Percentiles rank a stretch among this genome's conserved stretches.
phyloP scores from a whole-genome alignment of 2,329 filamentous ascomycete species.

The Colletotrichum australisinense region DNA sequence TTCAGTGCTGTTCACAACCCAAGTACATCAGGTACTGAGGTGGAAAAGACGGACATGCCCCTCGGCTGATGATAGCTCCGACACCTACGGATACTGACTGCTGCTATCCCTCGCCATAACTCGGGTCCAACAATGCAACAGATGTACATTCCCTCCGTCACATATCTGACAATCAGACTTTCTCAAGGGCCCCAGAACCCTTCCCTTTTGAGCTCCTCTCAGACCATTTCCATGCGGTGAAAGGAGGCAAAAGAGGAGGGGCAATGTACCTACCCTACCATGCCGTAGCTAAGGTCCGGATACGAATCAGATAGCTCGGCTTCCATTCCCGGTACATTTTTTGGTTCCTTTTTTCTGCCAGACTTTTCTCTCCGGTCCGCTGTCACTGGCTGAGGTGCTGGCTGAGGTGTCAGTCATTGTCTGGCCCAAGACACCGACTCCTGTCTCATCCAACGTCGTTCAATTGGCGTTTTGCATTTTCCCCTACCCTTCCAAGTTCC shows the following conservation, averaged over 20 bases:
- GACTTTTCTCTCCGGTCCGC: background rate
- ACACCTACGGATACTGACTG: background rate
- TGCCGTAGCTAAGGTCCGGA: background rate
- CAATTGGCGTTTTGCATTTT: slow-evolving; percentile 21
- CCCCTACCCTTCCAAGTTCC: background rate
- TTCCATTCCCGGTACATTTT: background rate
- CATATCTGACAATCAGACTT: background rate
- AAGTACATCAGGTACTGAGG: too few relatives aligned
- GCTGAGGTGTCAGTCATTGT: background rate
- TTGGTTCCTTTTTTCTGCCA: background rate
- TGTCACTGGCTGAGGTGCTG: too few relatives aligned
- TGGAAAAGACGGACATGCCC: too few relatives aligned
- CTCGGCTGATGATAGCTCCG: background rate
- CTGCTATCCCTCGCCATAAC: background rate
- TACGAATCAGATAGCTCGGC: background rate
- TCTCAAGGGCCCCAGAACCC: background rate
- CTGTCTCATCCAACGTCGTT: slow-evolving; percentile 25
- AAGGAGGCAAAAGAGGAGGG: background rate
- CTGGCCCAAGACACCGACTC: background rate
- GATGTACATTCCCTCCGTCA: background rate
- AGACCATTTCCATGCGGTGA: background rate
- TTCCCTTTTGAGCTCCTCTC: background rate
- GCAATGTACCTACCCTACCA: background rate
- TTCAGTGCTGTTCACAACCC: too few relatives aligned
- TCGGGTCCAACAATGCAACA: background rate